Evolutionary conservation across 306 rosid genomes (phyloP).

Genomic region (Lotus japonicus): DNA sequence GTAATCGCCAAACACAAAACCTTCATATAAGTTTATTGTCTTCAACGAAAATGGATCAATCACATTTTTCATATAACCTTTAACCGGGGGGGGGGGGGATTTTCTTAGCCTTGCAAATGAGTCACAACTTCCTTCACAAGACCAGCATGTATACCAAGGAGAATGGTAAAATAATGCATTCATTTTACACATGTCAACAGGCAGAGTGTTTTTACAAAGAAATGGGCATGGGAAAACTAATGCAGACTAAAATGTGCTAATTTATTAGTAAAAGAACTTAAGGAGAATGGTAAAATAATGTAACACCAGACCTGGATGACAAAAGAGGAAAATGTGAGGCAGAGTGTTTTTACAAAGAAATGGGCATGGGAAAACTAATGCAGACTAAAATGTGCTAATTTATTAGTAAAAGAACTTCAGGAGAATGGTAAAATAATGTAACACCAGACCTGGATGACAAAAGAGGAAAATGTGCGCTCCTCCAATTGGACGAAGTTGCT

Average conservation of each 20-base stretch:
- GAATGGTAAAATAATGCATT: too few species aligned
- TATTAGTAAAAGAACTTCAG: neutral
- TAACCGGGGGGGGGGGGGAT: too few species aligned
- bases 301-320: too few species aligned
- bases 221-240: too few species aligned
- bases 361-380: neutral
- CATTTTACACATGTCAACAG: too few species aligned
- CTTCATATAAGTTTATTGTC: neutral
- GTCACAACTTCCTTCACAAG: neutral
- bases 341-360: neutral
- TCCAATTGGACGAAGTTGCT: conserved; percentile 68
- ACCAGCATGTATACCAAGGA: neutral
- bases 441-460: conserved; percentile 70
- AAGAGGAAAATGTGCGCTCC: conserved; percentile 62
- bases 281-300: too few species aligned
- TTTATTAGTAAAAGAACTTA: too few species aligned
- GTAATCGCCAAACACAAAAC: neutral
- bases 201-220: too few species aligned
- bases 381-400: neutral
- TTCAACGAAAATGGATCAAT: neutral
- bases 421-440: neutral
- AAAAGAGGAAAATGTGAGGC: too few species aligned
- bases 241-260: too few species aligned
- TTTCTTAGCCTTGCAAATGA: neutral
- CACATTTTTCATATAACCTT: neutral